Conservation (phyloP, 2,329 filamentous ascomycete genomes). For the Cordyceps javanica region DNA sequence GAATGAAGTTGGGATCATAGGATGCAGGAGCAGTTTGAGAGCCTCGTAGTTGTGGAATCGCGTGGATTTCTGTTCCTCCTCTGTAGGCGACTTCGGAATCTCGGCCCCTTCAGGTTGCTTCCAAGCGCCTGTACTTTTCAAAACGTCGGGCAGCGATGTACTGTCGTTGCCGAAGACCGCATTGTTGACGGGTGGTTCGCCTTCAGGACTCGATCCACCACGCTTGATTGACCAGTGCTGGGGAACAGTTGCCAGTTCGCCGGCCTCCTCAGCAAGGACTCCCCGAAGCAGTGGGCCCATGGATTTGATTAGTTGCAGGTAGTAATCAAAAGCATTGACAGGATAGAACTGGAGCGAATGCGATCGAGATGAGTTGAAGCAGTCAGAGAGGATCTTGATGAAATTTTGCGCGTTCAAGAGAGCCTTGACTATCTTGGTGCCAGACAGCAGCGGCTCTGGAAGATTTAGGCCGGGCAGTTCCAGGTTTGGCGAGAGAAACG, state of each 20-base stretch:
- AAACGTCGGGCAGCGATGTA: conserved; percentile 27
- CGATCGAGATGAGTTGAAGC: conserved; percentile 64
- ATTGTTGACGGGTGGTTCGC: conserved; percentile 15
- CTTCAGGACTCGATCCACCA: conserved; percentile 22
- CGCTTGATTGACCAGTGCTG: conserved; percentile 51
- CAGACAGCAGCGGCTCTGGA: conserved; percentile 45
- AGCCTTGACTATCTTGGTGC: conserved; percentile 74
- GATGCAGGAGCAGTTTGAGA: conserved; percentile 69
- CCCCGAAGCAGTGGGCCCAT: conserved; percentile 73
- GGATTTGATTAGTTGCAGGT: conserved; percentile 64
- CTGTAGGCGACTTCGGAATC: conserved; percentile 32
- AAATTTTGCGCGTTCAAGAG: conserved; percentile 72
- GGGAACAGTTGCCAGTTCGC: conserved; percentile 67
- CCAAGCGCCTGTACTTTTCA: conserved; percentile 23
- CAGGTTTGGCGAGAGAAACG: conserved; percentile 49
- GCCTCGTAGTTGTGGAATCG: conserved; percentile 70
- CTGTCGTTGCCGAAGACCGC: conserved; percentile 24
- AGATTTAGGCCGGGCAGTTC: conserved; percentile 28
- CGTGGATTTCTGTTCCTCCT: conserved; percentile 36
- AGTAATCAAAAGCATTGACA: conserved; percentile 81
- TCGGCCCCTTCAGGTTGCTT: conserved; percentile 20
- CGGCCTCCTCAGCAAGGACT: conserved; percentile 78
- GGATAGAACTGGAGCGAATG: conserved; percentile 61
- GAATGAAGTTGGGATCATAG: conserved; percentile 72
- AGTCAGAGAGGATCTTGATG: conserved; percentile 66